Evolutionary conservation across 805 yeast genomes (phyloP).

Genomic region (Barnettozyma californica): DNA sequence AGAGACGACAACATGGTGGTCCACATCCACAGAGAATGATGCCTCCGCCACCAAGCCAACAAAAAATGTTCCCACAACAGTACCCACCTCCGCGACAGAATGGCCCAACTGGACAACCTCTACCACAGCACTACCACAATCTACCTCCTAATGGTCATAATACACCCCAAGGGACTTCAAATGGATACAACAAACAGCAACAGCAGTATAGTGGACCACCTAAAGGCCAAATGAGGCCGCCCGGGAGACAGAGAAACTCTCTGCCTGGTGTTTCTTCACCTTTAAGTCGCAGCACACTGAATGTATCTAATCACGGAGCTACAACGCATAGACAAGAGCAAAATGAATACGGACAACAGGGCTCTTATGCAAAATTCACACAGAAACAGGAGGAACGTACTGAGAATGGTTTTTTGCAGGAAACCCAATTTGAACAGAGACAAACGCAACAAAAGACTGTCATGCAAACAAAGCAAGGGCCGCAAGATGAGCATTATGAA

Average conservation of each 20-base stretch:
- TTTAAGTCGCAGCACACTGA: conserved; percentile 6
- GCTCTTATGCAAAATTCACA: neutral
- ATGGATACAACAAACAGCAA: neutral
- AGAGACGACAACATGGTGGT: conserved; percentile 2
- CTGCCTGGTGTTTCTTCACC: conserved; percentile 19
- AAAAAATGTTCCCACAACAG: neutral
- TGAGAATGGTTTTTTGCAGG: neutral
- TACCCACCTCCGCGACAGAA: neutral
- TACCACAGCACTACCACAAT: neutral
- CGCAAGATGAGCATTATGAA: neutral
- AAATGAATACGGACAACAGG: conserved; percentile 1
- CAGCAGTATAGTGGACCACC: neutral
- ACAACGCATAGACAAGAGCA: conserved; percentile 8
- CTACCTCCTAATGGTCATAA: neutral
- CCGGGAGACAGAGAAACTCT: conserved; percentile 14
- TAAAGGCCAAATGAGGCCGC: neutral
- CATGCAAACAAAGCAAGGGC: neutral
- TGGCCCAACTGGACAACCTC: neutral
- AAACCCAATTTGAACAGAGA: neutral
- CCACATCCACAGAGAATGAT: neutral
- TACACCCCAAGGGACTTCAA: neutral
- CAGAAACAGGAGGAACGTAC: neutral
- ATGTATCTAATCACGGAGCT: neutral
- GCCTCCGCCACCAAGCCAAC: neutral
- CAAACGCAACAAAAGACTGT: neutral